Conservation (phyloP, 345 rosid species). For the Brassica incana region DNA sequence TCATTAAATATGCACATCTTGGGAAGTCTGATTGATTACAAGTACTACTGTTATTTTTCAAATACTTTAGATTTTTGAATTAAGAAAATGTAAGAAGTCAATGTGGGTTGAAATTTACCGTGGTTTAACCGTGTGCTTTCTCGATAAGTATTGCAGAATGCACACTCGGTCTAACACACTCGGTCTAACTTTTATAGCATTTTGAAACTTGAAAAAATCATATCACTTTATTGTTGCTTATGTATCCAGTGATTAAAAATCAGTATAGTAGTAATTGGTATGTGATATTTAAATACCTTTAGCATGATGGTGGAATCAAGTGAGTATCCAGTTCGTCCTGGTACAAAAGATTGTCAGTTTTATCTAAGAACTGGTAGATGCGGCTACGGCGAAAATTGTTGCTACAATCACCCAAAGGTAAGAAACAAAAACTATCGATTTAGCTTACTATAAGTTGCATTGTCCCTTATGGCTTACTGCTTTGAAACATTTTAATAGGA, state of each 20-base stretch:
- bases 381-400: not conserved
- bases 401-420: conserved; percentile 1
- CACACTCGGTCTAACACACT: not conserved
- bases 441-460: not conserved
- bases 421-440: not conserved
- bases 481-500: not conserved
- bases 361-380: not conserved
- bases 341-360: not conserved
- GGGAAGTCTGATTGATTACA: not conserved
- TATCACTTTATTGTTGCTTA: not conserved
- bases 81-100: not conserved
- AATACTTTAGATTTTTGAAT: not conserved
- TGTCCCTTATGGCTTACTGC: not conserved
- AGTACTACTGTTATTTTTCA: not conserved
- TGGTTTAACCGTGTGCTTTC: not conserved
- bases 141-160: not conserved
- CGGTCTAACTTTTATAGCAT: not conserved
- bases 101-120: not conserved
- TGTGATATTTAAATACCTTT: not conserved
- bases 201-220: not conserved
- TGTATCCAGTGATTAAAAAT: not conserved
- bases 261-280: not conserved
- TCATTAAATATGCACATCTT: not conserved
- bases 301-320: not conserved
- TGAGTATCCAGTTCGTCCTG: not conserved